Conservation (phyloP, 805 yeast genomes). For the Nakazawaea wyomingensis region DNA sequence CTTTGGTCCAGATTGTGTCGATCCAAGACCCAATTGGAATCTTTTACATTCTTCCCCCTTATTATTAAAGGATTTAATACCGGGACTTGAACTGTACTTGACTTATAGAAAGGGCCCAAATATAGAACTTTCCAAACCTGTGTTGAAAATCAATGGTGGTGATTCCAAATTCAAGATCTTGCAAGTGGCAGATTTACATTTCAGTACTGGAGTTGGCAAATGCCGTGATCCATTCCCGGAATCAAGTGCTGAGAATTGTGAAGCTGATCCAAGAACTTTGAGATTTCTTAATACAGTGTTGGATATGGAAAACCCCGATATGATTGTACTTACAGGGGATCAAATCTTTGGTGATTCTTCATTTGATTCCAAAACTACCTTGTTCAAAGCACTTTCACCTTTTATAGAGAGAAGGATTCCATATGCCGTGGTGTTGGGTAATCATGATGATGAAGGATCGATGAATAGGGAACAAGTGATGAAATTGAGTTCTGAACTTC, state of each 20-base stretch:
- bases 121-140: constrained; percentile 18
- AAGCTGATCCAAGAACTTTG: constrained; percentile 73
- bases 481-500: constrained; percentile 50
- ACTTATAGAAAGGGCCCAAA: constrained; percentile 14
- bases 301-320: constrained; percentile 74
- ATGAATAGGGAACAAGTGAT: constrained; percentile 56
- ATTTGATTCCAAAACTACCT: constrained; percentile 77
- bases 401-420: constrained; percentile 67
- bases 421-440: constrained; percentile 82
- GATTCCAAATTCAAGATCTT: constrained; percentile 65
- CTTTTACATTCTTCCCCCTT: constrained; percentile 21
- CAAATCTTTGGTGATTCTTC: constrained; percentile 78
- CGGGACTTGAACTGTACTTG: constrained; percentile 7
- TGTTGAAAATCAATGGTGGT: constrained; percentile 30
- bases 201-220: constrained; percentile 74
- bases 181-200: constrained; percentile 90
- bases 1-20: constrained; percentile 68
- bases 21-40: constrained; percentile 73
- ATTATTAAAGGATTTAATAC: constrained; percentile 16
- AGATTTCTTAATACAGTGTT: constrained; percentile 57
- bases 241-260: constrained; percentile 43
- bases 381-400: constrained; percentile 73
- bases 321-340: constrained; percentile 88
- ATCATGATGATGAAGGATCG: constrained; percentile 90
- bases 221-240: constrained; percentile 69